Evolutionary conservation across 257 asterid genomes (phyloP).

Genomic region (Gynochthodes officinalis): DNA sequence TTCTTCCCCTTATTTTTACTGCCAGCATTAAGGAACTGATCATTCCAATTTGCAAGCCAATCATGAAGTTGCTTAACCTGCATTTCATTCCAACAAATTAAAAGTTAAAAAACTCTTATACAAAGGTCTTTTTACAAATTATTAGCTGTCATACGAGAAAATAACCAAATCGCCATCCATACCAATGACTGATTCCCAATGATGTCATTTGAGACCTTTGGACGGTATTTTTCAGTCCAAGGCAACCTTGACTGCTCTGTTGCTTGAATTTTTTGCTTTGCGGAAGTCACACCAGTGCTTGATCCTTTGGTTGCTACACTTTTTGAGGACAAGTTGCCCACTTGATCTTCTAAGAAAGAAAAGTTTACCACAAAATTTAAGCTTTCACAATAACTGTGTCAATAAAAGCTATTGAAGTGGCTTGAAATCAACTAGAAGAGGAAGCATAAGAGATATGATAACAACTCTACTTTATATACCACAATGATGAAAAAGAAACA

Average conservation of each 20-base stretch:
- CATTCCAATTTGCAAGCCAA: constrained; percentile 85
- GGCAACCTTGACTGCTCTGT: constrained; percentile 45
- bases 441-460: neutral
- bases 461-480: neutral
- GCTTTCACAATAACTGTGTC: neutral
- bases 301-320: constrained; percentile 41
- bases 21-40: constrained; percentile 57
- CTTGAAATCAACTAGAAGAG: neutral
- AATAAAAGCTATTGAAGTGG: constrained; percentile 4
- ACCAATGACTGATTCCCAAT: constrained; percentile 94
- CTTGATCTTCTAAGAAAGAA: constrained; percentile 35
- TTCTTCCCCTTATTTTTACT: constrained; percentile 74
- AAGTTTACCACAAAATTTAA: neutral
- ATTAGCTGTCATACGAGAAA: constrained; percentile 16
- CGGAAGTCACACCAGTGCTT: constrained; percentile 34
- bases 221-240: constrained; percentile 91
- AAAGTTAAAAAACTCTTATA: constrained; percentile 10
- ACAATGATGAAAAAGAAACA: neutral
- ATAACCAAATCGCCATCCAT: constrained; percentile 29
- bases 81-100: constrained; percentile 19
- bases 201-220: constrained; percentile 70
- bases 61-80: constrained; percentile 98
- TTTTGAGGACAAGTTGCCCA: constrained; percentile 25
- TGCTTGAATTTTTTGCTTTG: constrained; percentile 42
- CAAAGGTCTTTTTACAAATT: constrained; percentile 8